A percentile compares a stretch with the other conserved stretches of the same genome.
Evolutionary conservation across 306 rosid species (phyloP).

Genomic region (Begonia fuchsioides): DNA sequence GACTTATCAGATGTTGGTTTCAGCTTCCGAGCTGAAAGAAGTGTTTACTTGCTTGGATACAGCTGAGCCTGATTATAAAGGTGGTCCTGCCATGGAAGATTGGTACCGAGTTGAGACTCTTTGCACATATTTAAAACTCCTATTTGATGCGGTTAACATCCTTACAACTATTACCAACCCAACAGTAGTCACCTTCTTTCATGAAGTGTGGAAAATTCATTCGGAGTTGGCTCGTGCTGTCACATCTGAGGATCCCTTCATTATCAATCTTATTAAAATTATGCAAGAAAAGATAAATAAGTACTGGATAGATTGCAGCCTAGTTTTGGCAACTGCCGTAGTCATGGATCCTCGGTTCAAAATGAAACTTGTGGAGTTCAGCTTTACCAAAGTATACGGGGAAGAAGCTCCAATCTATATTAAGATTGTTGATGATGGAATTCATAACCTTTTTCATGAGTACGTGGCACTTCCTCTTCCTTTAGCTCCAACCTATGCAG

Average conservation of each 20-base stretch:
- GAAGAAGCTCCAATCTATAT: constrained; percentile 49
- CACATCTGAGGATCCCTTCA: constrained; percentile 42
- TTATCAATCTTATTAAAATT: constrained; percentile 27
- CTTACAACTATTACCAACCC: constrained; percentile 45
- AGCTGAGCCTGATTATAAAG: constrained; percentile 70
- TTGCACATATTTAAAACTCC: constrained; percentile 54
- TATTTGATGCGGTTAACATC: constrained; percentile 56
- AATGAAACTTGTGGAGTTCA: constrained; percentile 90
- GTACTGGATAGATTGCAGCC: constrained; percentile 70
- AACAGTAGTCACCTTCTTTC: constrained; percentile 52
- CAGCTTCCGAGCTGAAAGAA: constrained; percentile 65
- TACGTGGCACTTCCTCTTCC: constrained; percentile 68
- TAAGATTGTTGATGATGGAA: constrained; percentile 72
- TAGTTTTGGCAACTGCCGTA: constrained; percentile 76
- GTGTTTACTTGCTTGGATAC: constrained; percentile 80
- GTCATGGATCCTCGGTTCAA: constrained; percentile 95
- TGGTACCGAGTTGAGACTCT: constrained; percentile 73
- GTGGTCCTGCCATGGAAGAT: constrained; percentile 58
- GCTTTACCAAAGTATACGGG: constrained; percentile 60
- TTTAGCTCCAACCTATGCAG: constrained; percentile 59
- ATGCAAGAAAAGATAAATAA: constrained; percentile 52
- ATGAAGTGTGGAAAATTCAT: constrained; percentile 90
- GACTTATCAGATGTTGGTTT: constrained; percentile 74
- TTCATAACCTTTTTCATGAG: constrained; percentile 74
- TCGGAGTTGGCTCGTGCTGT: constrained; percentile 45